Base-by-base conservation (phyloP, 345 rosid genomes). In the Melaleuca quinquenervia region DNA sequence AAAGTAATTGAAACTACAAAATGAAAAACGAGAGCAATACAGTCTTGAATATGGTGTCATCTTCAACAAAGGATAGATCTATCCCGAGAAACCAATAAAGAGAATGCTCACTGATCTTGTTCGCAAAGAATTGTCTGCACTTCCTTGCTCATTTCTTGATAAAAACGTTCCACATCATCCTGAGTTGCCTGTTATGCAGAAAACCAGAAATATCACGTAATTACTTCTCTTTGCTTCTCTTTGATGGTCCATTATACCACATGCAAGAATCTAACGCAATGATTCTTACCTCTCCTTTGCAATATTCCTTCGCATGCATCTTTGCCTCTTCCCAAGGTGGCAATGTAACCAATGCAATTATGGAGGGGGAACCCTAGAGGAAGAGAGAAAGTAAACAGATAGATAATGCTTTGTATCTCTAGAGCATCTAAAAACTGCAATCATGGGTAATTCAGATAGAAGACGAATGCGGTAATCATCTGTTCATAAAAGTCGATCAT, bases 61-160 rank as follows among this genome's bases (percentile, higher is more conserved):
- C 24, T 7, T 36, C 82, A 36, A 44, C 13, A 16, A 50, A 29
- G 45, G 10, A 7, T 22, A 45, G 11, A 85, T n/a, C n/a, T 22
- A 74, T 29, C 11, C 51, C 12, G 11, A 2, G 51, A 11, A 50
- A 32, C 11, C 12, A 44, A 86, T 41, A 55, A 89, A 87, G 50
- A 84, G 86, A 90, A 85, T 80, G 92, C 95, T 95, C 78, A 97
- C 99, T 96, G 96, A 90, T 97, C 99, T 90, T 99, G 91, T 87
- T 97, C 99, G 85, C 92, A 96, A n/a, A 96, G 97, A 87, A 96
- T 94, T 29, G 99, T 94, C 85, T 97, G 95, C 97, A 96, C 95
- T 84, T 94, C 91, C 92, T 95, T 96, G 94, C 98, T 96, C 99
- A 97, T 95, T 90, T 97, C 98, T 93, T 95, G 96, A 90, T 95